Conservation (phyloP, 306 rosid species). For the Spatholobus suberectus region DNA sequence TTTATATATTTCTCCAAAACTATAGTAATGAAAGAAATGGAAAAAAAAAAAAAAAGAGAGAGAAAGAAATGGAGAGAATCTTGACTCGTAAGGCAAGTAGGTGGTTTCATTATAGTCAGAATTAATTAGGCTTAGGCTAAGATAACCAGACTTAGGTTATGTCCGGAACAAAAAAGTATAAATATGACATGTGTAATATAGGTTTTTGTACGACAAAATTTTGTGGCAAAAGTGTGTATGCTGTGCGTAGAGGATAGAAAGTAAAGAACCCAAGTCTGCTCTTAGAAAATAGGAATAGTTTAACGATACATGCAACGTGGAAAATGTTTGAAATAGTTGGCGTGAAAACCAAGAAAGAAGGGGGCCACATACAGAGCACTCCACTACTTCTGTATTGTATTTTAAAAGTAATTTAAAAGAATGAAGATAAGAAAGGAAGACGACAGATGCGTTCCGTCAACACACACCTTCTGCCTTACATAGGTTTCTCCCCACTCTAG, state of each 20-base stretch:
- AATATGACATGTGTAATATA: too few species aligned
- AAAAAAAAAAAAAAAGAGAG: too few species aligned
- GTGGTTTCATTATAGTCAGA: too few species aligned
- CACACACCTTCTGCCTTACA: conserved; percentile 1
- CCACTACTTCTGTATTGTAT: conserved; percentile 11
- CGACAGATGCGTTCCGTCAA: conserved; percentile 20
- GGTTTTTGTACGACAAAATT: background rate
- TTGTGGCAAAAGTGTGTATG: background rate
- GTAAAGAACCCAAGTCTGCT: background rate
- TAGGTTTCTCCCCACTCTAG: background rate
- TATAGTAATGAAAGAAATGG: too few species aligned
- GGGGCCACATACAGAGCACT: conserved; percentile 21
- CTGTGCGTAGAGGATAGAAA: conserved; percentile 28
- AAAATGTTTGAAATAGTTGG: conserved; percentile 50
- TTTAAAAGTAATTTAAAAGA: background rate
- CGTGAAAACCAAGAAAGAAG: conserved; percentile 6
- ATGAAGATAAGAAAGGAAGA: background rate
- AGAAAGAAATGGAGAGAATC: too few species aligned
- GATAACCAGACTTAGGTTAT: too few species aligned
- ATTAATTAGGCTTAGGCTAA: too few species aligned
- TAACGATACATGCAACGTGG: conserved; percentile 57
- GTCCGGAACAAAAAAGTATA: too few species aligned
- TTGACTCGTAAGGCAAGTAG: too few species aligned
- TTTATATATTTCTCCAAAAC: too few species aligned
- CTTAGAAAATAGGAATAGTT: background rate